Base-by-base conservation (phyloP, 2,329 filamentous ascomycete genomes). In the Pseudogymnoascus sp. region DNA sequence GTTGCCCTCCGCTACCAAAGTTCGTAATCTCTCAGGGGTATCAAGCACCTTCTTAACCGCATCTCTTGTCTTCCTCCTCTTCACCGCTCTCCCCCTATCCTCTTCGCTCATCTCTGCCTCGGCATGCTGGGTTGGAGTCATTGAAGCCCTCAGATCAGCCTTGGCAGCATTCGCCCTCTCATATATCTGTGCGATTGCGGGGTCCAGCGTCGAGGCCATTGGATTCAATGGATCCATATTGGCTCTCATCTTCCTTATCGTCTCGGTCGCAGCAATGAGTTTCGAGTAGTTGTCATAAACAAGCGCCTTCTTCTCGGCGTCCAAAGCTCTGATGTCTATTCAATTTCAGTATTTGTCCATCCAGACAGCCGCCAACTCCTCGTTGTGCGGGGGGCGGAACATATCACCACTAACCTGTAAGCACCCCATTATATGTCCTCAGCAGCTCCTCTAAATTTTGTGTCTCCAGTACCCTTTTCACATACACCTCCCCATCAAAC, bases 231-330 rank as follows among this genome's bases (percentile, higher is more conserved):
- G 89, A 70, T 92, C 90, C 89, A 93, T 93, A 68, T 87, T 91
- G 34, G 85, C 82, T 65, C 90, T 82, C 90, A 95, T 93, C 80
- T 90, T 92, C 61, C 90, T 85, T 72, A 99, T 99, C 2, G 93
- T 98, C 76, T 96, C 93, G 10, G 96, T 97, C 1, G 95, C 95
- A n/a, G 89, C 85, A 69, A 99, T 97, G 69, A 99, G 79, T 78
- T 98, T 98, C 70, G 90, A 95, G 76, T 98, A 99, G 74, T 99
- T 99, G 75, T 99, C 93, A 75, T 99, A 99, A 4, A 99, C 95
- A 67, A 99, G 79, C 1, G 93, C 93, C 78, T 99, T 99, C 76
- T 95, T 90, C 81, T 99, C 95, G 23, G 93, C 93, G 72, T 98
- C 95, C 16, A 99, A 81, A 1, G 91, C 93, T 39, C 92, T 80